phyloP scores from a whole-genome alignment of 805 yeast genomes.

The Suhomyces sp. region DNA sequence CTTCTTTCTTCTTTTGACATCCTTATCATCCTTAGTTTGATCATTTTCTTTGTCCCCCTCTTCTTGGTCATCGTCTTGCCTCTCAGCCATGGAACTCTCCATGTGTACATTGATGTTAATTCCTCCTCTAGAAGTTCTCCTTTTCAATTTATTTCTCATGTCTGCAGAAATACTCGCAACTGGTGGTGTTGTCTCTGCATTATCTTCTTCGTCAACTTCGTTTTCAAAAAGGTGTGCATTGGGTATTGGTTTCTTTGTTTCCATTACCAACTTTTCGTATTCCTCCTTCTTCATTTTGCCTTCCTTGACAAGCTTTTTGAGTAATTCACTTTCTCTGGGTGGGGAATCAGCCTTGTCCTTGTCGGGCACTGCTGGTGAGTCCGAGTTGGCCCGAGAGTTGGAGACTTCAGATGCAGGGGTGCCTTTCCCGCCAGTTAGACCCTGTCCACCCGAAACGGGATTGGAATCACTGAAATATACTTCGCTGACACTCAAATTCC shows the following conservation, averaged over 20 bases:
- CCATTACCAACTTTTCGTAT: constrained; percentile 31
- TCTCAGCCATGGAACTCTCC: not conserved
- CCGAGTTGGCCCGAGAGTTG: not conserved
- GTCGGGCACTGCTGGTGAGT: not conserved
- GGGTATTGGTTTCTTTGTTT: constrained; percentile 30
- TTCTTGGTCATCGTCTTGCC: not conserved
- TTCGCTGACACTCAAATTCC: constrained; percentile 38
- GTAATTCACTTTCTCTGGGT: constrained; percentile 24
- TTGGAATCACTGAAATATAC: constrained; percentile 24
- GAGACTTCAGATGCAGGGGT: not conserved
- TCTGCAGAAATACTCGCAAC: constrained; percentile 7
- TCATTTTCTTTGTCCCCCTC: constrained; percentile 2
- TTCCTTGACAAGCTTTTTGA: constrained; percentile 36
- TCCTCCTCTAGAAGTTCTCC: constrained; percentile 32
- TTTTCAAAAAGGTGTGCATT: constrained; percentile 41
- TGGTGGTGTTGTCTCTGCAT: constrained; percentile 14
- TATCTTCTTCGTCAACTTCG: constrained; percentile 28
- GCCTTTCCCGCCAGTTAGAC: too few relatives aligned
- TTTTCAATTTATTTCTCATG: constrained; percentile 14
- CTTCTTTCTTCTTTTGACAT: constrained; percentile 7
- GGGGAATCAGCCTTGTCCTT: constrained; percentile 6
- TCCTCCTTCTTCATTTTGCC: constrained; percentile 35
- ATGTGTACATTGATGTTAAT: constrained; percentile 14
- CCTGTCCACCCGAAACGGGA: not conserved
- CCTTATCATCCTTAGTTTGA: constrained; percentile 6